A percentile compares a stretch with the other conserved stretches of the same genome.
Evolutionary conservation across 768 basidiomycete genomes (phyloP).

Genomic region (Boletus pseudopeckii): DNA sequence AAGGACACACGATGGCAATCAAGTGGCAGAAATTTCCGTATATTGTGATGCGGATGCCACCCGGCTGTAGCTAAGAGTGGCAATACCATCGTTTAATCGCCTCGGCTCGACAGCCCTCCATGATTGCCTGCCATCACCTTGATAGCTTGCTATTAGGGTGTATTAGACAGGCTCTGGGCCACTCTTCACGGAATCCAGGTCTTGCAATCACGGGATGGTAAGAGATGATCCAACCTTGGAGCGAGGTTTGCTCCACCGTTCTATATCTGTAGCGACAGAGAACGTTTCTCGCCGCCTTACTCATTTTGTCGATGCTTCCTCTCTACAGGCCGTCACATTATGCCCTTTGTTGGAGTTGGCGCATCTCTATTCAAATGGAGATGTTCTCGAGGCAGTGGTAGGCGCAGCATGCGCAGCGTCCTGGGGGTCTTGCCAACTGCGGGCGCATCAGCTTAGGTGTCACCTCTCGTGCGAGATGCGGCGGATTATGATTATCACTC

Average conservation of each 20-base stretch:
- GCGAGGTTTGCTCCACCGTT: not conserved
- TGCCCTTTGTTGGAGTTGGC: not conserved
- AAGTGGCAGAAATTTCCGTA: conserved; percentile 1
- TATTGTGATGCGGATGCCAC: not conserved
- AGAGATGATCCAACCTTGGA: not conserved
- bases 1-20: conserved; percentile 1
- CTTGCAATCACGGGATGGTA: not conserved
- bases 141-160: not conserved
- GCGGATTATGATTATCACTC: not conserved
- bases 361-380: not conserved
- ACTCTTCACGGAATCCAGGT: not conserved
- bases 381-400: not conserved
- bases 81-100: not conserved
- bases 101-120: not conserved
- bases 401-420: not conserved
- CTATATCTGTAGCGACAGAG: not conserved
- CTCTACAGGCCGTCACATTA: not conserved
- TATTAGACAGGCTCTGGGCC: not conserved
- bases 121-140: not conserved
- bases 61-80: not conserved
- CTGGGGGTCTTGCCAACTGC: too few relatives aligned
- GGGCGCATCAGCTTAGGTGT: not conserved
- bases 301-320: not conserved
- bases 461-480: not conserved
- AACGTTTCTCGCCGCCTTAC: not conserved